Evolutionary conservation across 331 rosid species (phyloP).

Genomic region (Quercus phellos): DNA sequence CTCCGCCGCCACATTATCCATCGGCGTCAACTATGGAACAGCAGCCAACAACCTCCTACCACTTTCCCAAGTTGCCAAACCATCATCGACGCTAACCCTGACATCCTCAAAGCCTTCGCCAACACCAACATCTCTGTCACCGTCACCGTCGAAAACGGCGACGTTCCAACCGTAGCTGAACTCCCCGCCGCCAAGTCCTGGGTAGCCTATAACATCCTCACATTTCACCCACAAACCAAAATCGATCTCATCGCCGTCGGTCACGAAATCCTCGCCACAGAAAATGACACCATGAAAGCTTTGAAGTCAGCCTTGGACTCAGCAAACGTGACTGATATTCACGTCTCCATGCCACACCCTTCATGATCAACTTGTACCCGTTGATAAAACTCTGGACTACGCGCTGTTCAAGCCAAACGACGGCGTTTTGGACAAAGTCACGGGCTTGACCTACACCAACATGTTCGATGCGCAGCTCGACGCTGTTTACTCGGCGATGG

Average conservation of each 20-base stretch:
- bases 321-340: slow-evolving; percentile 43
- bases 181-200: slow-evolving; percentile 54
- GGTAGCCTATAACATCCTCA: slow-evolving; percentile 52
- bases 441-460: slow-evolving; percentile 62
- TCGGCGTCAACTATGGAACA: slow-evolving; percentile 91
- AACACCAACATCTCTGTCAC: slow-evolving; percentile 34
- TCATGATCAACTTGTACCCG: slow-evolving; percentile 76
- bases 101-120: slow-evolving; percentile 55
- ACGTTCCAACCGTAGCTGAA: slow-evolving; percentile 53
- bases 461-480: slow-evolving; percentile 89
- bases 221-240: slow-evolving; percentile 48
- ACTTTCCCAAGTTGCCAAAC: slow-evolving; percentile 54
- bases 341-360: slow-evolving; percentile 65
- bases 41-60: slow-evolving; percentile 73
- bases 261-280: slow-evolving; percentile 73
- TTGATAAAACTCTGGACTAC: slow-evolving; percentile 47
- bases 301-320: slow-evolving; percentile 45
- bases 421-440: slow-evolving; percentile 53
- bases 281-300: slow-evolving; percentile 68
- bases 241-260: slow-evolving; percentile 68
- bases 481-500: slow-evolving; percentile 74
- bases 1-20: slow-evolving; percentile 22
- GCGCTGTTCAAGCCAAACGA: slow-evolving; percentile 53
- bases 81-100: slow-evolving; percentile 35
- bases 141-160: slow-evolving; percentile 25